phyloP scores from a whole-genome alignment of 192 early-diverging fungal species.

The Rhizoclosmatium sp. region DNA sequence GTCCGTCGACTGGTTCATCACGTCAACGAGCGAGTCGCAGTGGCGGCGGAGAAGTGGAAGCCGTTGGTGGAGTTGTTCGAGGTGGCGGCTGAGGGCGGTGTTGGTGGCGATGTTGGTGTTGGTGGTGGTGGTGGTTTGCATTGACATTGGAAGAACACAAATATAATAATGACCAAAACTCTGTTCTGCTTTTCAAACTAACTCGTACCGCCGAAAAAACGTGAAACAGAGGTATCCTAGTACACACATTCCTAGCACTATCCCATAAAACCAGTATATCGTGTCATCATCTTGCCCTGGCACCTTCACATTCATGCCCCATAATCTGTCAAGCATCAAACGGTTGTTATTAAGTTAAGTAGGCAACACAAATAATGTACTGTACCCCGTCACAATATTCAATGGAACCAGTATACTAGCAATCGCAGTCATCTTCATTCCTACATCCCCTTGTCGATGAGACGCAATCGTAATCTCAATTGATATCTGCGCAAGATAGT shows the following conservation, averaged over 20 bases:
- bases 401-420: slow-evolving; percentile 89
- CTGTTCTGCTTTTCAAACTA: slow-evolving; percentile 1
- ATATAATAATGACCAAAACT: not conserved
- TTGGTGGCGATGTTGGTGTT: too few species aligned
- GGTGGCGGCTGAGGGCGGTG: too few species aligned
- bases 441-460: slow-evolving; percentile 84
- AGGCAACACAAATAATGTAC: too few species aligned
- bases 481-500: slow-evolving; percentile 83
- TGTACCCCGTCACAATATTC: slow-evolving; percentile 81
- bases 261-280: slow-evolving; percentile 51
- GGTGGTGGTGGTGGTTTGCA: not conserved
- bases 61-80: too few species aligned
- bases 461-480: slow-evolving; percentile 69
- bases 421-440: slow-evolving; percentile 85
- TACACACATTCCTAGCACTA: slow-evolving; percentile 41
- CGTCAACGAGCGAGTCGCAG: too few species aligned
- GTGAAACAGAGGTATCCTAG: slow-evolving; percentile 21
- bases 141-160: not conserved
- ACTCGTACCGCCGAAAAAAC: not conserved
- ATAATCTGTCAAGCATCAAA: not conserved
- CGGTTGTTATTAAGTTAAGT: not conserved
- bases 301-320: slow-evolving; percentile 37
- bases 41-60: too few species aligned
- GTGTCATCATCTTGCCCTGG: slow-evolving; percentile 48
- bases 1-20: too few species aligned